Conservation (phyloP, 225 moss, liverwort and hornwort genomes). For the Anthoceros angustus region DNA sequence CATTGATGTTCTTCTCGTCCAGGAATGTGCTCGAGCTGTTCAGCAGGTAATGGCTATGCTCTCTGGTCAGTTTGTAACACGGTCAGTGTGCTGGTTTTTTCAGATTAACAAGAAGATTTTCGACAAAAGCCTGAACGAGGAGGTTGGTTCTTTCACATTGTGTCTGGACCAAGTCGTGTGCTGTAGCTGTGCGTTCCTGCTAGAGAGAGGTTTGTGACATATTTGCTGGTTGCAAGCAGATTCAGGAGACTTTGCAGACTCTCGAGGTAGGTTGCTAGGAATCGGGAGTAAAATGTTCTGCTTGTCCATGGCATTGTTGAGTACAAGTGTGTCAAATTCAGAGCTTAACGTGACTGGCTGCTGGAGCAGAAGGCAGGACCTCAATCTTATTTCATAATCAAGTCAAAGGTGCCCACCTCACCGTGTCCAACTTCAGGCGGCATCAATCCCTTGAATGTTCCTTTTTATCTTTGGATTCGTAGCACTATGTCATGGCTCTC, state of each 20-base stretch:
- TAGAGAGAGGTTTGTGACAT: too few species aligned
- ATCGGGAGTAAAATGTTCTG: too few species aligned
- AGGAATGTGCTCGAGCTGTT: neutral
- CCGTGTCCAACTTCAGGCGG: neutral
- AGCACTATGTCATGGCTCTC: neutral
- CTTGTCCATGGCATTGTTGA: too few species aligned
- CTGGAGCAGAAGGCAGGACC: slow-evolving; percentile 10
- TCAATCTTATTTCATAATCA: slow-evolving; percentile 7
- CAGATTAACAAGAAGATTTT: slow-evolving; percentile 14
- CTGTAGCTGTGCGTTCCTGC: too few species aligned
- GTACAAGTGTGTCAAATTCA: too few species aligned
- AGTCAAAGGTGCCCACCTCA: slow-evolving; percentile 13
- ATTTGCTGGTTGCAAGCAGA: neutral
- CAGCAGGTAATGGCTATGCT: neutral
- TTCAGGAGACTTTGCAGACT: slow-evolving; percentile 10
- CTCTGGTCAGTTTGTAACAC: too few species aligned
- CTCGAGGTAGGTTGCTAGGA: slow-evolving; percentile 6
- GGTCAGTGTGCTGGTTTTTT: neutral
- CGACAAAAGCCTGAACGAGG: slow-evolving; percentile 9
- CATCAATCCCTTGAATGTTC: neutral
- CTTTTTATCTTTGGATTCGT: neutral
- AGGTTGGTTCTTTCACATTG: slow-evolving; percentile 4
- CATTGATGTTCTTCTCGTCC: slow-evolving; percentile 13
- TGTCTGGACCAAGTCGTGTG: too few species aligned
- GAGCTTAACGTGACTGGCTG: neutral